Evolutionary conservation across 2,329 filamentous ascomycete genomes (phyloP), one percentile per base, ranked within the genome.

Genomic region (Pseudopyricularia javanii): DNA sequence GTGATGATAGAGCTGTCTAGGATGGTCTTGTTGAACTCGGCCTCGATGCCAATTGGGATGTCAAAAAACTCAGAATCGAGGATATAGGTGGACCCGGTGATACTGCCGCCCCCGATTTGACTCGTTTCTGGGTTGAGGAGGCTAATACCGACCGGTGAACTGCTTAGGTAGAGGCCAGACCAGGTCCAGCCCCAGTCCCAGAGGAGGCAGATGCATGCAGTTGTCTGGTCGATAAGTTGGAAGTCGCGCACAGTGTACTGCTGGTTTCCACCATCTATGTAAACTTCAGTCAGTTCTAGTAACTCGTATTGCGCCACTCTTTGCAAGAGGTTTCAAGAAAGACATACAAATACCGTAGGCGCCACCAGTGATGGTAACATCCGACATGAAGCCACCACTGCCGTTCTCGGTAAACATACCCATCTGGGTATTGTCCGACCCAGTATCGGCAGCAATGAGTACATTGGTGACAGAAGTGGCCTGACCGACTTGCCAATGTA

Each of bases 401-500:
- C 86, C 87, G 61, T 91, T 91, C 63, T 91, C 87, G 75, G 90
- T 90, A 69, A 88, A 90, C 63, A 91, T 82, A 56, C 87, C 87
- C 65, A 84, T 77, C 69, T 90, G 86, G 70, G 88, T 90, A 57
- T 70, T 72, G 2, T 73, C 68, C 57, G 86, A 84, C 2, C 65
- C 61, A 4, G 62, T 65, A 1, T 73, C 73, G 66, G 81, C 74
- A 57, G 78, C 74, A 60, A 79, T 72, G 86, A 91, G 90, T 55
- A 91, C 86, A 69, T 91, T 91, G 68, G 90, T 86, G 57, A 91
- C 71, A 59, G 82, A 86, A 2, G 85, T 89, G 17, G 86, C 86
- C 67, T 91, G 87, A n/a, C 85, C 85, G 22, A 91, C 86, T 68
- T 91, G 86, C 86, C 86, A 91, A 68, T 90, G 86, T 58, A 91